Conservation (phyloP, 2,329 filamentous ascomycete species). For the Aspergillus thermomutatus region DNA sequence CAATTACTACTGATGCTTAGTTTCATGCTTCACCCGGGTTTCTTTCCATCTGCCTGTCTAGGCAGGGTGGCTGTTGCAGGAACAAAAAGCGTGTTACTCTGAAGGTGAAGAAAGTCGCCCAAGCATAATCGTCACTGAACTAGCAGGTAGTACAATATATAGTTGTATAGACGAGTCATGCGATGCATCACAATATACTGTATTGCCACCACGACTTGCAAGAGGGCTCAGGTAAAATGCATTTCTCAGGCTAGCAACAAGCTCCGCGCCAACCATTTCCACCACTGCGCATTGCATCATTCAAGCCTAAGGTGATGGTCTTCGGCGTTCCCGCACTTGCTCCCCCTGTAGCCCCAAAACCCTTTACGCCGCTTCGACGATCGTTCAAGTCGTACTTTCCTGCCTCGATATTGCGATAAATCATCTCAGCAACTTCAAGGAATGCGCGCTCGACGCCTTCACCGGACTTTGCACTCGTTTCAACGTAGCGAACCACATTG, state of each 20-base stretch:
- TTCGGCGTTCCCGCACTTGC: constrained; percentile 33
- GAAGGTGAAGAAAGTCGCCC: not conserved
- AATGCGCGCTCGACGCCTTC: constrained; percentile 93
- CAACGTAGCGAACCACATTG: constrained; percentile 87
- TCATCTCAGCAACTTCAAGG: constrained; percentile 86
- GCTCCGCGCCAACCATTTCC: constrained; percentile 34
- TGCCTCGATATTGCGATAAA: constrained; percentile 94
- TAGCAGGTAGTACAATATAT: not conserved
- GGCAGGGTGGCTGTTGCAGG: not conserved
- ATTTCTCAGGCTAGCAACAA: constrained; percentile 31
- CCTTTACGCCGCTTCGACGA: constrained; percentile 85
- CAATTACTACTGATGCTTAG: no score
- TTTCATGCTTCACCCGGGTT: no score
- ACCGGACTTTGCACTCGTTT: constrained; percentile 93
- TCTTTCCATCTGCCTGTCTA: no score
- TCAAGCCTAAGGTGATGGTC: constrained; percentile 45
- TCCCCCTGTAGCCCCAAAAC: constrained; percentile 41
- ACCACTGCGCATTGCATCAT: constrained; percentile 45
- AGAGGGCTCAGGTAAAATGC: not conserved
- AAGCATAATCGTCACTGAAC: not conserved
- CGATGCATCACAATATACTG: not conserved
- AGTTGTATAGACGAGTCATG: not conserved
- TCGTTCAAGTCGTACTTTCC: constrained; percentile 95
- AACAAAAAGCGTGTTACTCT: not conserved
- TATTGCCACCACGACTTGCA: not conserved